Evolutionary conservation across 2,329 filamentous ascomycete genomes (phyloP), one percentile per base, ranked within the genome.

Genomic region (Alternaria panax): DNA sequence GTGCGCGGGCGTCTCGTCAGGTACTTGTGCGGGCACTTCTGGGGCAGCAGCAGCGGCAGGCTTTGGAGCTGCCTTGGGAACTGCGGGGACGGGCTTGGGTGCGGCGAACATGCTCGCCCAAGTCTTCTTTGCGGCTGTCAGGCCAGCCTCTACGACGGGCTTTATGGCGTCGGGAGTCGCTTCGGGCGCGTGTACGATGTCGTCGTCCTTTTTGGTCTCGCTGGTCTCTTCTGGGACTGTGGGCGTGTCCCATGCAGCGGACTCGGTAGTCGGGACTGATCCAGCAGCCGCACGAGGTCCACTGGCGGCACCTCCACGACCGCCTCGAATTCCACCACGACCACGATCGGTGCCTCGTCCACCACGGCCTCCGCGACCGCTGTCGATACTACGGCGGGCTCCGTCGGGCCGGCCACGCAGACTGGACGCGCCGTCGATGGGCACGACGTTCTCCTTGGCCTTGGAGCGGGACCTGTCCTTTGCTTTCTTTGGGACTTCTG

Each of bases 391-490:
- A 51, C 75, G 74, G 53, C 68, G 66, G 51, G 65, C 57, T 43
- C 55, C 62, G 36, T 66, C 68, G 51, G 65, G 65, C 55, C 67
- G 68, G 50, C 59, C 70, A 54, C 72, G 73, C 48, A 62, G 28
- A 32, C 68, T 63, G 24, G 70, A 62, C 5, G 62, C 60, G 66
- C 87, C 84, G 68, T 84, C 83, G 60, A 85, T 79, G 58, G 85
- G 81, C 64, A 83, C 79, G 54, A 80, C 69, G 56, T 85, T 79
- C 54, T 91, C 87, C 79, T 91, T 90, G 63, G 84, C 83, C 85
- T 93, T 94, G 68, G 89, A 85, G 79, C 89, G 88, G 71, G 88
- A 81, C 67, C 86, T 83, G 70, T 90, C 87, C 83, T 93, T 93
- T 83, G 90, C 90, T 74, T 87, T 86, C 69, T 90, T 90, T 18